Percentiles rank a stretch among this genome's conserved stretches.
These are phyloP conservation scores for Aspergillus sp. DNA, from an alignment of 2,329 filamentous ascomycete species.

Conservation along the genomic window DNA sequence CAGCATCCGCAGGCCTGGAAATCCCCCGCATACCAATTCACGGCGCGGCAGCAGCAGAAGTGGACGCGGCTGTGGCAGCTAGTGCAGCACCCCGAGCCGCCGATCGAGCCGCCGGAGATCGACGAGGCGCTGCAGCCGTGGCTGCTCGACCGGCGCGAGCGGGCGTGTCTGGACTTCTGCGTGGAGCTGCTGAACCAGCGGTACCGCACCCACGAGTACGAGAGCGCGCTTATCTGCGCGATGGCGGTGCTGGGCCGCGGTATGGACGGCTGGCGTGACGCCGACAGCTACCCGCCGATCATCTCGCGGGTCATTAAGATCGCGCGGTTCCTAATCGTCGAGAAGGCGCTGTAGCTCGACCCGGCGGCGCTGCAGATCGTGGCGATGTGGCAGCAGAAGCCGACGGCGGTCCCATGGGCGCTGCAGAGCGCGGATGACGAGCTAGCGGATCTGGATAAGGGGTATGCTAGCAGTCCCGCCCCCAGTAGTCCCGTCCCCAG, in stretches of 20 bases:
- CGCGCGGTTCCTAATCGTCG: not conserved
- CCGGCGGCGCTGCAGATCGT: not conserved
- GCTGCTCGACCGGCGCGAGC: not conserved
- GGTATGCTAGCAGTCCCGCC: not conserved
- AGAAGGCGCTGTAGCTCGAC: not conserved
- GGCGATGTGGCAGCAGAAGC: not conserved
- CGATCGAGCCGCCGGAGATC: not conserved
- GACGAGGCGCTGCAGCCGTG: not conserved
- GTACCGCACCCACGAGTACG: not conserved
- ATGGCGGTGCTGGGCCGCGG: not conserved
- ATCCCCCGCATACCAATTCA: not conserved
- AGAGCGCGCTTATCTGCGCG: not conserved
- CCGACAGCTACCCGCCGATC: slow-evolving; percentile 1
- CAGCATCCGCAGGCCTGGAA: not conserved
- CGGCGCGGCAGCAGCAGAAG: not conserved
- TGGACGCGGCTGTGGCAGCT: not conserved
- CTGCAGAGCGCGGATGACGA: not conserved
- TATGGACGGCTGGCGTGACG: not conserved
- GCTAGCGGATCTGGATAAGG: not conserved
- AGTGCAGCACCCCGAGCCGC: not conserved
- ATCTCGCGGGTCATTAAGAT: not conserved
- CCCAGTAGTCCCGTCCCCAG: not conserved
- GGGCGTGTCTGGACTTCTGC: not conserved
- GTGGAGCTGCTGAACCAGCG: slow-evolving; percentile 2
- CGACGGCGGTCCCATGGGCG: not conserved